Conservation (phyloP, 495 filamentous ascomycete genomes). For the Penicillium egyptiacum region DNA sequence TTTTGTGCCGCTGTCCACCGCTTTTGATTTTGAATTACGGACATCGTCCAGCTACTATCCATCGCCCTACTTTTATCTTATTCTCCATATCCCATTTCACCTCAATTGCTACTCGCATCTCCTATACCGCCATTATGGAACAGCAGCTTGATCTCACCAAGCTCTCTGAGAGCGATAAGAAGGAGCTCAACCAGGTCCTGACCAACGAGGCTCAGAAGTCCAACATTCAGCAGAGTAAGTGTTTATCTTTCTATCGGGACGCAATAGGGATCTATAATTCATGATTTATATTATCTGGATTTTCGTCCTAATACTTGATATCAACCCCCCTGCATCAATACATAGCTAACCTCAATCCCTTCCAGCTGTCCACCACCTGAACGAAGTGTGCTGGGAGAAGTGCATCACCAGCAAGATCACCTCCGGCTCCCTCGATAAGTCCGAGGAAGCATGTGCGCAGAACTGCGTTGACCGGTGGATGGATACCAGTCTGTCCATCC, state of each 20-base stretch:
- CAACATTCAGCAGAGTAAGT: constrained; percentile 75
- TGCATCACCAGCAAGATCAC: constrained; percentile 72
- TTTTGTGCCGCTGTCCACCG: constrained; percentile 38
- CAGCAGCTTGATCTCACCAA: constrained; percentile 59
- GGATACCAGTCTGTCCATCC: constrained; percentile 76
- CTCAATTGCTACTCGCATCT: not conserved
- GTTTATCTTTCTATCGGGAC: not conserved
- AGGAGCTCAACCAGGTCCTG: constrained; percentile 81
- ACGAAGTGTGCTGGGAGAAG: constrained; percentile 90
- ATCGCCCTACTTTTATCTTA: not conserved
- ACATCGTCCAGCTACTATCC: constrained; percentile 1
- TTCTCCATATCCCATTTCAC: constrained; percentile 5
- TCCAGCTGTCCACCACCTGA: constrained; percentile 75
- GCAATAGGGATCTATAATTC: not conserved
- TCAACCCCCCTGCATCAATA: not conserved
- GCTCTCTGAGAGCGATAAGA: constrained; percentile 79
- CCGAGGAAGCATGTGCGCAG: constrained; percentile 75
- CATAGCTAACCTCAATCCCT: constrained; percentile 15
- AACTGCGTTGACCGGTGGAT: constrained; percentile 95
- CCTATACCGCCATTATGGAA: constrained; percentile 35
- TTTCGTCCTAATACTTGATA: not conserved
- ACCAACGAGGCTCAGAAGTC: constrained; percentile 78
- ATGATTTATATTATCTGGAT: not conserved
- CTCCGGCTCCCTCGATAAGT: constrained; percentile 63
- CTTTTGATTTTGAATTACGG: constrained; percentile 28